These are phyloP conservation scores for Sphaerosporella brunnea DNA, from an alignment of 495 filamentous ascomycete species.

Conservation along the genomic window DNA sequence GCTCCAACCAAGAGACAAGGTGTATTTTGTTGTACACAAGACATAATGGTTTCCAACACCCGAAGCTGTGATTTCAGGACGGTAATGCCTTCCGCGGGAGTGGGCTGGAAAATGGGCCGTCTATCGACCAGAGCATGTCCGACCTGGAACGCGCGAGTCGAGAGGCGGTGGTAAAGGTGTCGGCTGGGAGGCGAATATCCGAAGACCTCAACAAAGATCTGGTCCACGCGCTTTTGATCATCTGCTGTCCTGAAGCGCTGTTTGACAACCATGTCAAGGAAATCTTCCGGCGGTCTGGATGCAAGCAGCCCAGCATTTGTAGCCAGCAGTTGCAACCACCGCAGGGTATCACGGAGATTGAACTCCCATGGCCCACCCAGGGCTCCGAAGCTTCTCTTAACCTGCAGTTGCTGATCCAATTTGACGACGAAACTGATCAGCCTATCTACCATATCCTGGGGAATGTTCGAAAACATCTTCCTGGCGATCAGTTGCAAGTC, in stretches of 20 bases:
- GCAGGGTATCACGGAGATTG: conserved; percentile 77
- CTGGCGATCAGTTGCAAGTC: conserved; percentile 70
- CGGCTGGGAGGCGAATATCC: conserved; percentile 25
- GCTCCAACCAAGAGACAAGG: conserved; percentile 77
- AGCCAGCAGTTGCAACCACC: conserved; percentile 65
- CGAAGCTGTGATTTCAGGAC: conserved; percentile 40
- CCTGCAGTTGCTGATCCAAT: conserved; percentile 51
- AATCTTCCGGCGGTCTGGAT: conserved; percentile 41
- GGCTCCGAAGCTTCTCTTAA: conserved; percentile 49
- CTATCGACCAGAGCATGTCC: conserved; percentile 55
- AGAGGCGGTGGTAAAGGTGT: conserved; percentile 42
- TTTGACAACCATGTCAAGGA: conserved; percentile 64
- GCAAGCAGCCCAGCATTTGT: conserved; percentile 38
- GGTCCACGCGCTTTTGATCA: conserved; percentile 46
- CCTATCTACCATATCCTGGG: conserved; percentile 36
- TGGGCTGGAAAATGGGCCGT: conserved; percentile 38
- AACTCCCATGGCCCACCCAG: conserved; percentile 91
- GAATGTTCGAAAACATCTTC: conserved; percentile 50
- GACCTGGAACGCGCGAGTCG: conserved; percentile 52
- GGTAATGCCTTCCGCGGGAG: conserved; percentile 37
- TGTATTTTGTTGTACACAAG: conserved; percentile 69
- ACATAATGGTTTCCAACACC: conserved; percentile 66
- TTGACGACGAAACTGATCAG: conserved; percentile 65
- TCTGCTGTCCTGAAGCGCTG: conserved; percentile 62
- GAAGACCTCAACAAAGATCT: conserved; percentile 44